A percentile compares a stretch with the other conserved stretches of the same genome.
phyloP scores from a whole-genome alignment of 2,329 filamentous ascomycete species.

The Alternaria sp. region DNA sequence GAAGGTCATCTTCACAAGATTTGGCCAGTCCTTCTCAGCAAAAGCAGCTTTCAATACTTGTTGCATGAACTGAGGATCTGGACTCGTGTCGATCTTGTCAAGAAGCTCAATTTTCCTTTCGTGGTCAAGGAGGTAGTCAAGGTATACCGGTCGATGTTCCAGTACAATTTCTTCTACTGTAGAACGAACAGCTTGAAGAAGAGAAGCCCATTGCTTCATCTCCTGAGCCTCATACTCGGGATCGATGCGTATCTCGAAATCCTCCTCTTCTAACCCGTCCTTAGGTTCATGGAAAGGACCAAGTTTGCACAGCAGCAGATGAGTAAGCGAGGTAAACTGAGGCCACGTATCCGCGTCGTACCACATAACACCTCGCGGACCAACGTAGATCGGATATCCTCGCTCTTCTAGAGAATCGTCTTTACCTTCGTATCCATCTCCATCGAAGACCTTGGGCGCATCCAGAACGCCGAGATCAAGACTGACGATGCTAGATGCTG shows the following conservation, averaged over 20 bases:
- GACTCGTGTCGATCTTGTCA: background rate
- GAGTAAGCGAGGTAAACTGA: background rate
- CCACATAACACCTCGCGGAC: background rate
- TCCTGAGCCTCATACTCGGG: background rate
- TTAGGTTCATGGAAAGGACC: background rate
- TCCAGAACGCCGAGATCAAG: constrained; percentile 6
- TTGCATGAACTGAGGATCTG: background rate
- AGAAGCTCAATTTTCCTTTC: no score
- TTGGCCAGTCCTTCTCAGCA: background rate
- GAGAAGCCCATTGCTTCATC: background rate
- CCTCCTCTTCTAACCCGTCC: background rate
- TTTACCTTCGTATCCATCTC: no score
- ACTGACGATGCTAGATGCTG: constrained; percentile 9
- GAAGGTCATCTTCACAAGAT: background rate
- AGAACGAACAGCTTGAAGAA: background rate
- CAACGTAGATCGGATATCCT: background rate
- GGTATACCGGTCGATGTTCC: background rate
- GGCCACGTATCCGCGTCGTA: background rate
- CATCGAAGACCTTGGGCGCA: background rate
- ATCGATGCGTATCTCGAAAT: background rate
- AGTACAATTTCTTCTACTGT: background rate
- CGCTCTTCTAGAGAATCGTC: no score
- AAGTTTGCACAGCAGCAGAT: background rate
- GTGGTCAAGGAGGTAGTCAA: background rate
- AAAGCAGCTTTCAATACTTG: background rate